Conservation (phyloP, 192 early-diverging fungal species). For the Coemansia sp. region DNA sequence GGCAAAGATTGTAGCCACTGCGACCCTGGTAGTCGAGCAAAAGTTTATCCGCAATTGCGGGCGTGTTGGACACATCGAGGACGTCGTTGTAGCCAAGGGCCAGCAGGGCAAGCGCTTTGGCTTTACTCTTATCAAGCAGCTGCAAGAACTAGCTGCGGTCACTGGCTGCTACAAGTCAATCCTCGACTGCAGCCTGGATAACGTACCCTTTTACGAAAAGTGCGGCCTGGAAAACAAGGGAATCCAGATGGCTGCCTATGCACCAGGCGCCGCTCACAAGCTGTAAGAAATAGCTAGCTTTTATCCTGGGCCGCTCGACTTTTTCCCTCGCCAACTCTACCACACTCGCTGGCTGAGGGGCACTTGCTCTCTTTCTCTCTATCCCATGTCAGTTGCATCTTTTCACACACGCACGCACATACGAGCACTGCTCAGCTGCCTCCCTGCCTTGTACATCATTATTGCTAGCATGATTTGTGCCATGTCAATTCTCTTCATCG, state of each 20-base stretch:
- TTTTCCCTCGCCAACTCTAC: background rate
- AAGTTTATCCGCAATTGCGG: slow-evolving; percentile 84
- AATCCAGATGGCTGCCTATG: slow-evolving; percentile 65
- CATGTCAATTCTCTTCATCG: background rate
- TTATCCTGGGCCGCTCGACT: background rate
- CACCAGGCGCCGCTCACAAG: slow-evolving; percentile 20
- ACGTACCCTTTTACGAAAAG: slow-evolving; percentile 90
- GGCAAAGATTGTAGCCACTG: slow-evolving; percentile 71
- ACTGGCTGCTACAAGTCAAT: slow-evolving; percentile 92
- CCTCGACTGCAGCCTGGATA: slow-evolving; percentile 65
- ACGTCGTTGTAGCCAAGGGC: slow-evolving; percentile 72
- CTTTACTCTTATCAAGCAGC: slow-evolving; percentile 75
- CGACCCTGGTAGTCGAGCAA: slow-evolving; percentile 83
- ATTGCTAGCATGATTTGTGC: background rate
- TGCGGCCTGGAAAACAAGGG: slow-evolving; percentile 78
- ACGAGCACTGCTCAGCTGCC: too few relatives aligned
- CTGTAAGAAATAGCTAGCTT: background rate
- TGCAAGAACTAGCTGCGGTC: slow-evolving; percentile 66
- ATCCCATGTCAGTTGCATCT: background rate
- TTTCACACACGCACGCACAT: too few relatives aligned
- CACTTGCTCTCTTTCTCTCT: too few relatives aligned
- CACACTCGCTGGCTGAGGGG: too few relatives aligned
- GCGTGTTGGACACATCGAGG: slow-evolving; percentile 89
- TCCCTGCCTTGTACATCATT: too few relatives aligned
- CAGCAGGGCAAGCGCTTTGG: slow-evolving; percentile 71